Conservation (phyloP, 225 moss, liverwort and hornwort species). For the Marchantia paleacea region DNA sequence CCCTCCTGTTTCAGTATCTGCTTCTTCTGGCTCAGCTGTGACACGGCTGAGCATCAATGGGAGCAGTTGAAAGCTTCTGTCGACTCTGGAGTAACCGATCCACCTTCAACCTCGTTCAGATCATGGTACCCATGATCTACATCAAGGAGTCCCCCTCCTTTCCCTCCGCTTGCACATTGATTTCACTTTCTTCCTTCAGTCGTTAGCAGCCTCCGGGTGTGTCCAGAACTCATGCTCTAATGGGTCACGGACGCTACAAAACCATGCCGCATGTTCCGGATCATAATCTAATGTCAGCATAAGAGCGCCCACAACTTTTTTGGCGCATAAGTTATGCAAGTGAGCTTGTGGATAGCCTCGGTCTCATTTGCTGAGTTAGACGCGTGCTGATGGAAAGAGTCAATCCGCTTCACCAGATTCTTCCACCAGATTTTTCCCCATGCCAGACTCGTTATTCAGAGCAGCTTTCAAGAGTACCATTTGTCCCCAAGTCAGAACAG, state of each 20-base stretch:
- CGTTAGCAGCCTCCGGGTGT: background rate
- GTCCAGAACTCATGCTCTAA: background rate
- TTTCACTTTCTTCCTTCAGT: background rate
- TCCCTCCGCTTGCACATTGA: background rate
- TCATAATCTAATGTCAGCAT: background rate
- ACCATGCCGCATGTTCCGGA: background rate
- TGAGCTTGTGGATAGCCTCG: background rate
- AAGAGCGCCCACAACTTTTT: slow-evolving; percentile 2
- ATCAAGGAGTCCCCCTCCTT: background rate
- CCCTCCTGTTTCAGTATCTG: background rate
- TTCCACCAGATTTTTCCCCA: background rate
- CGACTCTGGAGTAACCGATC: background rate
- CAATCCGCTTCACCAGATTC: background rate
- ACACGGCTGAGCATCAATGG: background rate
- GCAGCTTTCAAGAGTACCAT: slow-evolving; percentile 2
- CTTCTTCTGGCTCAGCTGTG: background rate
- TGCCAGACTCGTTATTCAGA: background rate
- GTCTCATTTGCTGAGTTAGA: background rate
- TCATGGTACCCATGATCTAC: background rate
- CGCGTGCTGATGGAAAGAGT: background rate
- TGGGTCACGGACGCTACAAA: background rate
- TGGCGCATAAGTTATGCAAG: background rate
- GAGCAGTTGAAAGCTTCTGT: background rate
- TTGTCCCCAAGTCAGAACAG: background rate
- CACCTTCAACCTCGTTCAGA: background rate